Evolutionary conservation across 345 rosid genomes (phyloP).

Genomic region (Turnera subulata): DNA sequence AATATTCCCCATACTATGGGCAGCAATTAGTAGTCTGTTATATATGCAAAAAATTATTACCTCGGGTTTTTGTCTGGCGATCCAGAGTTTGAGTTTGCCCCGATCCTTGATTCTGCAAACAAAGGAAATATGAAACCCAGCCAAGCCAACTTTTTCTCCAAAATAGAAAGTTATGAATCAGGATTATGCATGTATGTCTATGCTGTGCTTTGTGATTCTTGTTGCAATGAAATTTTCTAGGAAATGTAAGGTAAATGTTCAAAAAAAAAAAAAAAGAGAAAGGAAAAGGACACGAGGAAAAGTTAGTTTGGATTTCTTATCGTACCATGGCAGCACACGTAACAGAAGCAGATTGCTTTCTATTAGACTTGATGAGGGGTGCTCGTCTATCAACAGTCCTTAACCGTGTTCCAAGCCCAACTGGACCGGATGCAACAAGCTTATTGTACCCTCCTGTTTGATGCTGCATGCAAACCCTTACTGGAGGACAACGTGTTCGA

Average conservation of each 20-base stretch:
- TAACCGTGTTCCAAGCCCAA: too few species aligned
- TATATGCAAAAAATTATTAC: constrained; percentile 27
- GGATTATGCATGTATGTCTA: too few species aligned
- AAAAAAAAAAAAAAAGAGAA: too few species aligned
- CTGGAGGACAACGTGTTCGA: not conserved
- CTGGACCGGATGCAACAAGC: not conserved
- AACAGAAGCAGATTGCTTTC: not conserved
- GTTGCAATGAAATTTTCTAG: too few species aligned
- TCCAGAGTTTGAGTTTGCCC: constrained; percentile 87
- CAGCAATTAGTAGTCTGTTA: not conserved
- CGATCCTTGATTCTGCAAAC: constrained; percentile 53
- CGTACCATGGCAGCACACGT: constrained; percentile 1
- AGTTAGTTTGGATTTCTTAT: not conserved
- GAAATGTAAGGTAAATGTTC: too few species aligned
- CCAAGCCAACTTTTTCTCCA: too few species aligned
- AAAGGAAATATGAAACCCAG: not conserved
- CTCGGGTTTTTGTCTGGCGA: constrained; percentile 72
- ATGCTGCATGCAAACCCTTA: not conserved
- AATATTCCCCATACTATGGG: not conserved
- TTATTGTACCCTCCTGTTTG: too few species aligned
- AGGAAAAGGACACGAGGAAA: not conserved
- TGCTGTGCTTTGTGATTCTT: too few species aligned
- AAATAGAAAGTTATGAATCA: too few species aligned
- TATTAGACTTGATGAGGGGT: not conserved
- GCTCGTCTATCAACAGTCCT: too few species aligned